A percentile compares a stretch with the other conserved stretches of the same genome.
These are phyloP conservation scores for Pichia sp. DNA, from an alignment of 1,139 yeast genomes.

Conservation along the genomic window DNA sequence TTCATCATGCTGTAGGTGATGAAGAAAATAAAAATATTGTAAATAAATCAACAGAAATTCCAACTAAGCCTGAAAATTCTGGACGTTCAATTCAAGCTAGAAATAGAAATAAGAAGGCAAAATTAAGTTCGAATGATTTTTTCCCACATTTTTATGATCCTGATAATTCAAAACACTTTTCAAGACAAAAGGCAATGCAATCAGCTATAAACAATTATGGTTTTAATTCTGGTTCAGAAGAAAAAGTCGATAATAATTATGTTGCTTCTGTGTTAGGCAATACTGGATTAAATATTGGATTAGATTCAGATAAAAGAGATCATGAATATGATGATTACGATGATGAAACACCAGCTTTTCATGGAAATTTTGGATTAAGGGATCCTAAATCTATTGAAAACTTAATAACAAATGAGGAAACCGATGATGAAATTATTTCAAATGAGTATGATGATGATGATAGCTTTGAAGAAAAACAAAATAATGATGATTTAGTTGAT, in stretches of 20 bases:
- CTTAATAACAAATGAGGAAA: background rate
- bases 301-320: background rate
- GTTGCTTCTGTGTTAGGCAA: background rate
- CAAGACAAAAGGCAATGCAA: conserved; percentile 10
- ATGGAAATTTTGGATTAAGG: background rate
- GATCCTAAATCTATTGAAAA: background rate
- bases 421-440: background rate
- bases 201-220: conserved; percentile 6
- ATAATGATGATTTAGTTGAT: background rate
- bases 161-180: conserved; percentile 3
- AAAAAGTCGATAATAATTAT: background rate
- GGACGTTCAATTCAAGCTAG: conserved; percentile 3
- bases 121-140: conserved; percentile 3
- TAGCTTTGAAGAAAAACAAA: background rate
- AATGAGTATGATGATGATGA: background rate
- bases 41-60: background rate
- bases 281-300: background rate
- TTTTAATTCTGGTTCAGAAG: background rate
- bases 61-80: background rate
- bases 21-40: conserved; percentile 2
- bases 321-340: conserved; percentile 2
- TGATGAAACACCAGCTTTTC: background rate
- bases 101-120: background rate
- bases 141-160: conserved; percentile 8
- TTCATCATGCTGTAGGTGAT: background rate